Percentiles rank a stretch among this genome's conserved stretches.
phyloP scores from a whole-genome alignment of 441 rosid genomes.

The Erodium trifolium region DNA sequence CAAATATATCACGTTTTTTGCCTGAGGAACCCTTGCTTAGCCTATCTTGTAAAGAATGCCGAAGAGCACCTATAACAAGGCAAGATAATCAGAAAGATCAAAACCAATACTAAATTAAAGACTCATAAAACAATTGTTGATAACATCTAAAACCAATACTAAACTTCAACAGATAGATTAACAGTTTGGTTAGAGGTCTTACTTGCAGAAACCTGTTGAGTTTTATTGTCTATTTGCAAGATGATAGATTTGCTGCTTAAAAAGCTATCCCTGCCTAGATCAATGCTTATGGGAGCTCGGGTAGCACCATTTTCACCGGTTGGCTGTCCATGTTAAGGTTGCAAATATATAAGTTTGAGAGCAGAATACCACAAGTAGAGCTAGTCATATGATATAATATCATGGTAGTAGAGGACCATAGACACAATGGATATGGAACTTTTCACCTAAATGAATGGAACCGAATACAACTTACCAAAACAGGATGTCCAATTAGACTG shows the following conservation, averaged over 20 bases:
- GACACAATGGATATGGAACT: slow-evolving; percentile 10
- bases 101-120: background rate
- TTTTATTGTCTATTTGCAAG: slow-evolving; percentile 69
- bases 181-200: slow-evolving; percentile 24
- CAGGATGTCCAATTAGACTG: slow-evolving; percentile 89
- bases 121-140: background rate
- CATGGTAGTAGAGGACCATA: slow-evolving; percentile 10
- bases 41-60: slow-evolving; percentile 82
- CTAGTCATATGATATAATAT: slow-evolving; percentile 6
- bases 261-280: slow-evolving; percentile 56
- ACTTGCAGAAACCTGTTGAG: slow-evolving; percentile 91
- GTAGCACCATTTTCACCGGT: slow-evolving; percentile 98
- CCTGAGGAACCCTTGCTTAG: slow-evolving; percentile 82
- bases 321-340: slow-evolving; percentile 43
- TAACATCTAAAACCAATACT: slow-evolving; percentile 11
- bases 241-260: slow-evolving; percentile 63
- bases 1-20: slow-evolving; percentile 62
- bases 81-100: slow-evolving; percentile 20
- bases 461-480: slow-evolving; percentile 49
- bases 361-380: slow-evolving; percentile 6
- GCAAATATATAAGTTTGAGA: slow-evolving; percentile 15
- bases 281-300: slow-evolving; percentile 80
- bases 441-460: slow-evolving; percentile 17
- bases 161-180: slow-evolving; percentile 10
- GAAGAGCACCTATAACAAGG: slow-evolving; percentile 57